Evolutionary conservation across 345 rosid genomes (phyloP), one percentile per base, ranked within the genome.

Genomic region (Salix caprea): DNA sequence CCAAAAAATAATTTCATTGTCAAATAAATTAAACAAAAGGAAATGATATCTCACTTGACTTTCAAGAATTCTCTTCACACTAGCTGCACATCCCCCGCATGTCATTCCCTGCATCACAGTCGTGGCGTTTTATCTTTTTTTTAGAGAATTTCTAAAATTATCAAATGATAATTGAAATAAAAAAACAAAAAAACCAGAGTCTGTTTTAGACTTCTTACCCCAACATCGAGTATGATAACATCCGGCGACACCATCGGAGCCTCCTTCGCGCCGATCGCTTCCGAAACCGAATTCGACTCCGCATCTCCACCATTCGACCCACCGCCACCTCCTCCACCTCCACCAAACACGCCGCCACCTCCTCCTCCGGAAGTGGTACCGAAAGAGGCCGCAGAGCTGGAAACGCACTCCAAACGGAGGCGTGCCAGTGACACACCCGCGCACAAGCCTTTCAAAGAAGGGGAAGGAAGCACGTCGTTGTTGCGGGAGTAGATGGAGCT

Each of bases 41-140:
- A 77, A 58, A n/a, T 9, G 60, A 37, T 24, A 46, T 76, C 87
- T 86, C 78, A 93, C 99, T 89, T 93, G 98, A 80, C 85, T 90
- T 88, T 96, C 97, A 34, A 96, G 86, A 67, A 96, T 96, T 80
- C 87, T 92, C 86, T 93, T 96, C 71, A 96, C 99, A 78, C 97
- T 96, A 5, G 98, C 92, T 7, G 96, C 97, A 75, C 99, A 96
- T 74, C 98, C 99, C n/a, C 99, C 99, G 74, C 99, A 96, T 1
- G 91, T 85, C 99, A 96, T 96, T 81, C 99, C 98, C 99, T 93
- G 67, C 70, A 75, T 6, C 66, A 58, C 62, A 58, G 28, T 5
- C 24, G 24, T 58, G 26, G 62, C 12, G 15, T 58, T 58, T 58
- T 23, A 58, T 28, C 62, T 8, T 24, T 58, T n/a, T n/a, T 24